Base-by-base conservation (phyloP, 345 rosid species). In the Mercurialis annua region DNA sequence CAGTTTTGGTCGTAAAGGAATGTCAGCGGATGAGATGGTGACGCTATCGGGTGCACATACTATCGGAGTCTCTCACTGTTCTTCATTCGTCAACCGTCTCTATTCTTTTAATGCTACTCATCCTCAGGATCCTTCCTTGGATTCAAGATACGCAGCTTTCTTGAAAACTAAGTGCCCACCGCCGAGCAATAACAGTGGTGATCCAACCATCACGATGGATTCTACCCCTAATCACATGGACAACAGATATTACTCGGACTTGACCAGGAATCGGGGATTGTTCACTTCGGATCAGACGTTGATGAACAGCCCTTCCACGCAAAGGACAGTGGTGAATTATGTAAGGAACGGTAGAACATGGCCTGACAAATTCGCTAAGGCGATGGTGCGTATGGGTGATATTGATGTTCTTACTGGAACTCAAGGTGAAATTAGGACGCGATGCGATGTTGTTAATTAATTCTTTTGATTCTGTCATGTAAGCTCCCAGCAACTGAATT, bases 331-430 rank as follows among this genome's bases (percentile, higher is more conserved):
- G 20, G 11, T 62, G 34, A 18, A 62, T 5, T 43, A 62, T 62
- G 66, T 53, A 5, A 44, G 33, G n/a, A 1, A 62, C 27, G 52
- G 34, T 21, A 36, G 34, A 11, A 14, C 18, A 10, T 62, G 66
- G 66, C 36, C 10, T 44, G 53, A 36, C 51, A 64, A 72, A 71
- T 77, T 63, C 18, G 71, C 71, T 0, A 47, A 34, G 74, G 77
- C 81, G 2, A 77, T 77, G 74, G 67, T 68, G 24, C 59, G 52
- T 14, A 64, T 77, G 81, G 81, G 81, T 36, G 50, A 65, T 8
- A 31, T 40, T 20, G 77, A 77, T 20, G 74, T 77, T 26, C 74
- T 77, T 10, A 53, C 74, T 0, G 71, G 81, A 18, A 46, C 15
- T 3, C 49, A 52, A 29, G 77, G 74, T 20, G 81, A 77, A 61